These are phyloP conservation scores for Dipodascus albidus DNA, from an alignment of 805 yeast species.

Conservation along the genomic window DNA sequence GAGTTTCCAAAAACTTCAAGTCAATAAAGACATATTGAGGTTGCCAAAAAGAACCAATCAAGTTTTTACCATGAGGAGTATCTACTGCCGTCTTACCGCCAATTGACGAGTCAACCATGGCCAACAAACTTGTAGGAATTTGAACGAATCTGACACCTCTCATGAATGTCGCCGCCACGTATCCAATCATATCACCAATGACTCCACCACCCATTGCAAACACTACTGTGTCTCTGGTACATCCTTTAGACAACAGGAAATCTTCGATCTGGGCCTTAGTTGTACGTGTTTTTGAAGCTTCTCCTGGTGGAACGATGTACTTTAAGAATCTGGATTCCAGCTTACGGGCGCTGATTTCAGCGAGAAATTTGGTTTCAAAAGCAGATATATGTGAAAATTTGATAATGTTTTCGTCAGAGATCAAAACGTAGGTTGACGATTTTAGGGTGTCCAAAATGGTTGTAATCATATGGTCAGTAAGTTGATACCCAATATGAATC, in stretches of 20 bases:
- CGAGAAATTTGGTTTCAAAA: slow-evolving; percentile 47
- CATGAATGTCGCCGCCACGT: slow-evolving; percentile 98
- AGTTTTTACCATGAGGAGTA: slow-evolving; percentile 90
- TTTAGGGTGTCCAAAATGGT: slow-evolving; percentile 50
- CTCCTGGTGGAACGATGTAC: slow-evolving; percentile 84
- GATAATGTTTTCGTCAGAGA: slow-evolving; percentile 72
- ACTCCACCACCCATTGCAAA: slow-evolving; percentile 97
- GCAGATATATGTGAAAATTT: slow-evolving; percentile 27
- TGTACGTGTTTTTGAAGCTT: slow-evolving; percentile 73
- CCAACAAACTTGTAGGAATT: slow-evolving; percentile 82
- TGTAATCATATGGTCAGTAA: slow-evolving; percentile 59
- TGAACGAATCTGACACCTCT: slow-evolving; percentile 92
- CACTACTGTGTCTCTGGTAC: slow-evolving; percentile 92
- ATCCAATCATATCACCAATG: slow-evolving; percentile 98
- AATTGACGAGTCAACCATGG: slow-evolving; percentile 97
- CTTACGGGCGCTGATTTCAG: slow-evolving; percentile 12
- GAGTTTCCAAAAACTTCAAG: slow-evolving; percentile 71
- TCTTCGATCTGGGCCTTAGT: slow-evolving; percentile 94
- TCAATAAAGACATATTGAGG: slow-evolving; percentile 84
- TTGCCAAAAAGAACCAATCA: slow-evolving; percentile 96
- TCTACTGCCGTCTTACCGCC: slow-evolving; percentile 99
- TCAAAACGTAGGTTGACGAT: slow-evolving; percentile 85
- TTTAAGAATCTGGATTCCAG: slow-evolving; percentile 52
- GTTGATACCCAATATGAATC: slow-evolving; percentile 83
- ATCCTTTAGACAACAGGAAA: slow-evolving; percentile 65